Percentiles rank a stretch among this genome's conserved stretches.
These are phyloP conservation scores for Esteya vermicola DNA, from an alignment of 2,329 filamentous ascomycete species.

Conservation along the genomic window DNA sequence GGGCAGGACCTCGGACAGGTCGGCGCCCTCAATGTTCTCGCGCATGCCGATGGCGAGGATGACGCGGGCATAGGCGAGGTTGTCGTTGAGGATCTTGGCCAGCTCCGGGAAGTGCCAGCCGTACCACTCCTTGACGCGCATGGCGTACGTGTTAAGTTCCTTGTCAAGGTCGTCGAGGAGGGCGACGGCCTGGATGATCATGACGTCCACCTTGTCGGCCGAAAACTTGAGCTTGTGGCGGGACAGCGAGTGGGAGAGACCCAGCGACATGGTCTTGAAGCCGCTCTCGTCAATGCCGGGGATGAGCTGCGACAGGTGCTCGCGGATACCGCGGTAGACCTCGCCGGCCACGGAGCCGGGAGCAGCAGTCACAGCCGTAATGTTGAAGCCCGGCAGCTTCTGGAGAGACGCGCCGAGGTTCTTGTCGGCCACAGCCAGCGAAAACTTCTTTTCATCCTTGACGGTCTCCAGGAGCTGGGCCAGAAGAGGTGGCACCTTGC, in stretches of 20 bases:
- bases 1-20: conserved; percentile 81
- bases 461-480: conserved; percentile 70
- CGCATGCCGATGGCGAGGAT: conserved; percentile 84
- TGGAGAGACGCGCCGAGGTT: conserved; percentile 87
- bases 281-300: conserved; percentile 75
- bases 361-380: conserved; percentile 66
- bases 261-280: conserved; percentile 86
- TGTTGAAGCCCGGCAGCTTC: conserved; percentile 76
- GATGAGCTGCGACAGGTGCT: conserved; percentile 79
- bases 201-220: conserved; percentile 95
- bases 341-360: conserved; percentile 74
- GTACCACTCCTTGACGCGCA: conserved; percentile 99
- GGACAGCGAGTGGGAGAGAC: conserved; percentile 92
- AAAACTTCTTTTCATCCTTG: conserved; percentile 96
- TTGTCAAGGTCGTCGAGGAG: conserved; percentile 95
- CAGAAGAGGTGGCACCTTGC: conserved; percentile 85
- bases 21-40: conserved; percentile 57
- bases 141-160: conserved; percentile 96
- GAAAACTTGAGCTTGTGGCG: conserved; percentile 98
- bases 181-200: conserved; percentile 96
- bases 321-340: conserved; percentile 85
- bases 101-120: conserved; percentile 99
- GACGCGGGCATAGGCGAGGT: conserved; percentile 81
- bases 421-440: conserved; percentile 82
- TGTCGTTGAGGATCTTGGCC: conserved; percentile 94